Base-by-base conservation (phyloP, 208 protist species). In the Wallacemonas collosoma region DNA sequence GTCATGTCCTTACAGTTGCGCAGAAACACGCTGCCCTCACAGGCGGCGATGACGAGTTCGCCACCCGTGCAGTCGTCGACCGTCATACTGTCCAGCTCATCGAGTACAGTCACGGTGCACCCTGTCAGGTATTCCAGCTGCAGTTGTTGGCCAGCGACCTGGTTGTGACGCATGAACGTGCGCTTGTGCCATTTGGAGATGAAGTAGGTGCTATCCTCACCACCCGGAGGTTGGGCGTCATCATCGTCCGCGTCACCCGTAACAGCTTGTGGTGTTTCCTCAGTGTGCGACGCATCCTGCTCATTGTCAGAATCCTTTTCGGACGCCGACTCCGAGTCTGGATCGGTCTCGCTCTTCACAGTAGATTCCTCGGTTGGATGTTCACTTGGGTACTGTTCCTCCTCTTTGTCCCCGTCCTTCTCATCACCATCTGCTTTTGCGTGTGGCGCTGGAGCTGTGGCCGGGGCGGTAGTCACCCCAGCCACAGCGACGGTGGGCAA, bases 21-120 rank as follows among this genome's bases (percentile, higher is more conserved):
- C 61, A 98, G 70, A 78, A 98, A 98, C 35, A 98, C 83, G 68
- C 93, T 97, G 43, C 93, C 92, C 73, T 93, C 90, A 73, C 89
- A 95, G 3, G 96, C 94, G 11, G 93, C 95, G 44, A 98, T 74
- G 62, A 98, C 77, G 43, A 98, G 83, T 76, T 93, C 79, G 73
- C 96, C 95, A 40, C 95, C 94, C 55, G 93, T 91, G 71, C 95
- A 98, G 80, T 96, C 90, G 77, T 98, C 96, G 50, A 97, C 88
- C 0, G 85, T 97, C 70, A 97, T 90, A 72, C 88, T 95, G 74
- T 96, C 93, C 40, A 95, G 73, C 47, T 87, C 72, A 76, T 98
- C 96, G 39, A 97, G 79, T 8, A 98, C 79, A 9, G 87, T 85
- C 1, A 97, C 85, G 2, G 74, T 84, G 71, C 94, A 98, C 79